Evolutionary conservation across 139 green algal species (phyloP), one percentile per base, ranked within the genome.

Genomic region (Auxenochlorella pyrenoidosa): DNA sequence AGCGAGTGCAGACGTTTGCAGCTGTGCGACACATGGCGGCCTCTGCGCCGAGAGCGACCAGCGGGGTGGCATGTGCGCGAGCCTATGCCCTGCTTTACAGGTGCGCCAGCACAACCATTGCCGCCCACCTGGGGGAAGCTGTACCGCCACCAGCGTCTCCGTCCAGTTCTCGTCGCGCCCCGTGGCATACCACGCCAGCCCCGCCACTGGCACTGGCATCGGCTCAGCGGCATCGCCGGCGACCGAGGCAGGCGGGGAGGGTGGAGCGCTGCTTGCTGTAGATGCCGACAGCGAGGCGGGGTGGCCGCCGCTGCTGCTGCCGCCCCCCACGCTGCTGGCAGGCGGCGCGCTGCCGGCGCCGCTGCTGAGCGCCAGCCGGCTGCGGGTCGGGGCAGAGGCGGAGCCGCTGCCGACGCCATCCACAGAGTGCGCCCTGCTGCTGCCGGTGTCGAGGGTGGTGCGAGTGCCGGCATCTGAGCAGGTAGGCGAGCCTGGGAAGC

Each of bases 161-260:
- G 32, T 72, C 88, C 88, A 91, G 59, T 89, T 88, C 58, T 91
- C 88, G 38, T 40, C 78, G 5, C 72, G 82, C 30, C 43, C 58
- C 12, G 72, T 80, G 81, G 75, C 82, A 44, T 91, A 85, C 88
- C 88, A 91, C 26, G 51, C 75, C 68, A 91, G 85, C 43, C 88
- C 88, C 19, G 87, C 78, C 36, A 87, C 82, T 36, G 88, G 78
- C 41, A 86, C 68, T 19, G 82, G 51, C 65, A 91, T 34, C 38
- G 38, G 24, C 66, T 86, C 77, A 0, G 12, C 40, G 5, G 26
- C 41, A 4, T 88, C 86, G 12, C 66, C 86, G 0, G 30, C 65
- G 13, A 58, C 66, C 1, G 87, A 90, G 0, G 40, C 63, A 21
- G 79, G 71, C 5, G 51, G 70, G 5, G 87, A 88, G 58, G 81